These are phyloP conservation scores for Alloteropsis angusta DNA, from an alignment of 202 grass and related monocot genomes.

Conservation along the genomic window DNA sequence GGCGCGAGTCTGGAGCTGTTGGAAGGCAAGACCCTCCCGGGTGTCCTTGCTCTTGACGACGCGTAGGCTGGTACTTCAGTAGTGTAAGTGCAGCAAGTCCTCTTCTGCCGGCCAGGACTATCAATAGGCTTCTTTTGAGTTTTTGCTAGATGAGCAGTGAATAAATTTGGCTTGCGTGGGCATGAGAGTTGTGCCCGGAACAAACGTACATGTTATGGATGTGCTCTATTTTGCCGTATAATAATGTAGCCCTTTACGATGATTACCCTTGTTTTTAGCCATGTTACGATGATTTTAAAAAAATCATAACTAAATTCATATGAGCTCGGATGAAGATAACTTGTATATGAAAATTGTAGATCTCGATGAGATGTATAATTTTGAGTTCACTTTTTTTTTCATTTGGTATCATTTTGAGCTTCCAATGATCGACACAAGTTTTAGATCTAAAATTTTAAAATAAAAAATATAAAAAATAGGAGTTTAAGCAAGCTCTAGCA, in stretches of 20 bases:
- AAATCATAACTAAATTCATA: too few species aligned
- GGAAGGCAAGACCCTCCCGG: conserved; percentile 59
- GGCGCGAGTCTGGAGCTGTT: conserved; percentile 68
- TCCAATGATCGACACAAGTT: too few species aligned
- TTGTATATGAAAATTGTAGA: too few species aligned
- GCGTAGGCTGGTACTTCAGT: conserved; percentile 27
- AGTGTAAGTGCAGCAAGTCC: background rate
- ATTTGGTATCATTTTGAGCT: too few species aligned
- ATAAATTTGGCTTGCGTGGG: background rate
- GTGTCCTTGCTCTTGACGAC: conserved; percentile 60
- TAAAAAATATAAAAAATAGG: too few species aligned
- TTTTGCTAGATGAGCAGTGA: background rate
- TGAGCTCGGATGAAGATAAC: too few species aligned
- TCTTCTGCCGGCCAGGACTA: background rate
- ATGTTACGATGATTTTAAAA: too few species aligned
- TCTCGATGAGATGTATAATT: too few species aligned
- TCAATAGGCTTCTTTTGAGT: background rate
- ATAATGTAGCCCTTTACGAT: background rate
- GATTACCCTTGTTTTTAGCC: too few species aligned
- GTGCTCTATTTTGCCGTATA: background rate
- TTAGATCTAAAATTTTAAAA: too few species aligned
- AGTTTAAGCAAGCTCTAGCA: too few species aligned
- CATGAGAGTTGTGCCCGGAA: background rate
- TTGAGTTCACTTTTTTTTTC: too few species aligned
- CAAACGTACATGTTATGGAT: background rate